A percentile compares a stretch with the other conserved stretches of the same genome.
Evolutionary conservation across 2,329 filamentous ascomycete genomes (phyloP).

Genomic region (Lachnellula hyalina): DNA sequence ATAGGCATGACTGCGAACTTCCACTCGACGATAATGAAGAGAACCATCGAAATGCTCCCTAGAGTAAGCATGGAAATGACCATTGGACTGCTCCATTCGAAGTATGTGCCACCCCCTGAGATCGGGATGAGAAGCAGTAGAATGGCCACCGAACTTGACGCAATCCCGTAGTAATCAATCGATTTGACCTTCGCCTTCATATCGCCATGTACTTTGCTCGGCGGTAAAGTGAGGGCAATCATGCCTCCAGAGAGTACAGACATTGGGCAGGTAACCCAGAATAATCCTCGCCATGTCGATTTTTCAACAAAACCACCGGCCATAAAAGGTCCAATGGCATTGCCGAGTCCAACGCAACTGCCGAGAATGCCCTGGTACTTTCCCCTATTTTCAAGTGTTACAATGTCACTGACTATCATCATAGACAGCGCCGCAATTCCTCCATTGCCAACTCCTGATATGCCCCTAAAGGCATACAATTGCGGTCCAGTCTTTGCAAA

Average conservation of each 20-base stretch:
- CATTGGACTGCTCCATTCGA: conserved; percentile 50
- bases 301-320: conserved; percentile 36
- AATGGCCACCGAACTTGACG: conserved; percentile 49
- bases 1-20: conserved; percentile 51
- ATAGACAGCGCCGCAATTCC: conserved; percentile 54
- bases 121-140: conserved; percentile 59
- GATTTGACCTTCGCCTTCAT: conserved; percentile 44
- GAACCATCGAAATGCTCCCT: conserved; percentile 40
- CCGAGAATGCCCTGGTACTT: conserved; percentile 45
- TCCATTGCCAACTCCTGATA: conserved; percentile 57
- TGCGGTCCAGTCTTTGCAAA: conserved; percentile 49
- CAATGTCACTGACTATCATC: conserved; percentile 58
- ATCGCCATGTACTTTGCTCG: conserved; percentile 43
- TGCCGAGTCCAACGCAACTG: conserved; percentile 37
- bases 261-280: conserved; percentile 48
- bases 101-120: conserved; percentile 54
- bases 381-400: conserved; percentile 52
- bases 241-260: conserved; percentile 41
- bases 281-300: conserved; percentile 40
- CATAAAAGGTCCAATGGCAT: conserved; percentile 40
- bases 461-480: conserved; percentile 56
- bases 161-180: conserved; percentile 54
- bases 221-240: conserved; percentile 45
- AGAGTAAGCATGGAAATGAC: conserved; percentile 54
- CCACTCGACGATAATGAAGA: conserved; percentile 51